Percentiles rank a stretch among this genome's conserved stretches.
Evolutionary conservation across 1,139 yeast species (phyloP).

Genomic region (Waltiozyma sp.): DNA sequence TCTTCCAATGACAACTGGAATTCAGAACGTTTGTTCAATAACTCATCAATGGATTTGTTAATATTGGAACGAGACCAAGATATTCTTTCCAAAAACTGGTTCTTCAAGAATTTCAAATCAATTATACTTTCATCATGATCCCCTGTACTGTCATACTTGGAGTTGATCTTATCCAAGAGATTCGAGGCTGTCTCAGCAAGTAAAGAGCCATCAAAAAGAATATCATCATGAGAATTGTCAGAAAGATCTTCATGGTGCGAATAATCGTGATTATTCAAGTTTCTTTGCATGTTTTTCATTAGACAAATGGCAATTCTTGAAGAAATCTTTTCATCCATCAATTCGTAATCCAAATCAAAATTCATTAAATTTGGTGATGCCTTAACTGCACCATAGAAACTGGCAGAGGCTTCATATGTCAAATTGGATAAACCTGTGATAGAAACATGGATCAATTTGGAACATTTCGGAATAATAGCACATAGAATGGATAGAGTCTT

Average conservation of each 20-base stretch:
- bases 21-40: conserved; percentile 49
- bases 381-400: conserved; percentile 63
- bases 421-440: conserved; percentile 52
- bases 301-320: conserved; percentile 73
- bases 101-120: conserved; percentile 22
- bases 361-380: conserved; percentile 53
- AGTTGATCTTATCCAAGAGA: conserved; percentile 26
- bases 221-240: conserved; percentile 31
- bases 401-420: conserved; percentile 48
- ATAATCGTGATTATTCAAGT: conserved; percentile 3
- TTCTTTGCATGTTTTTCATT: conserved; percentile 70
- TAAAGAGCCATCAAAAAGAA: conserved; percentile 42
- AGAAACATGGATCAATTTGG: conserved; percentile 65
- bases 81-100: conserved; percentile 42
- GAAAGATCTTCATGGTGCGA: conserved; percentile 7
- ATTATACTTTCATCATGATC: conserved; percentile 25
- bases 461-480: conserved; percentile 59
- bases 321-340: conserved; percentile 57
- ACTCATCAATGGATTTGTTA: conserved; percentile 46
- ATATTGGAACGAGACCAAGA: conserved; percentile 43
- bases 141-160: conserved; percentile 16
- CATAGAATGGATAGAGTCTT: conserved; percentile 59
- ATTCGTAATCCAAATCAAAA: conserved; percentile 61
- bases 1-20: conserved; percentile 47
- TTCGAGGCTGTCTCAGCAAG: conserved; percentile 60